Evolutionary conservation across 1,284 basidiomycete genomes (phyloP).

Genomic region (Sanguinoderma infundibulare): DNA sequence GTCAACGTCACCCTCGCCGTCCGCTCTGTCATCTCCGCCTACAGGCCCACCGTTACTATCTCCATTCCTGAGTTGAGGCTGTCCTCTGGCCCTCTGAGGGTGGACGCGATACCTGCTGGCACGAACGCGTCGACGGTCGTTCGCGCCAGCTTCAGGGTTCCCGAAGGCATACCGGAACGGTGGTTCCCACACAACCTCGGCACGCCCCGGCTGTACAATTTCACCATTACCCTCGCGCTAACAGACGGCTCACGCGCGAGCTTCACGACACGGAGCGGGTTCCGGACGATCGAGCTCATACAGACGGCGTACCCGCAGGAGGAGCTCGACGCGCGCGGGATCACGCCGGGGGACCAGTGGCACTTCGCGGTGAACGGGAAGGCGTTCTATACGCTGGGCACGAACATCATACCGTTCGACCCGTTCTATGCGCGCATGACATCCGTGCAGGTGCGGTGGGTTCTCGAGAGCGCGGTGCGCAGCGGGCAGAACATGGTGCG

Average conservation of each 20-base stretch:
- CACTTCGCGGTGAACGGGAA: conserved; percentile 63
- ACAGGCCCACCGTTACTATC: conserved; percentile 44
- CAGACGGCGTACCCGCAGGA: conserved; percentile 51
- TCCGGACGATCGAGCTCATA: conserved; percentile 58
- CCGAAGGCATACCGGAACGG: conserved; percentile 48
- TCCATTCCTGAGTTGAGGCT: conserved; percentile 52
- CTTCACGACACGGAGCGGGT: conserved; percentile 53
- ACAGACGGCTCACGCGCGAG: conserved; percentile 21
- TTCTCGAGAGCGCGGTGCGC: conserved; percentile 56
- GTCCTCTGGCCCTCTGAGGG: conserved; percentile 35
- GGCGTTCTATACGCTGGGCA: conserved; percentile 57
- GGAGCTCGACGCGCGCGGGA: conserved; percentile 49
- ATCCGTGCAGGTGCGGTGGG: conserved; percentile 56
- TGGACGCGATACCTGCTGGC: conserved; percentile 35
- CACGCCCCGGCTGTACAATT: conserved; percentile 56
- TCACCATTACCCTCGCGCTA: conserved; percentile 42
- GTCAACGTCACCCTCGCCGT: conserved; percentile 59
- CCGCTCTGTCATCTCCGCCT: conserved; percentile 44
- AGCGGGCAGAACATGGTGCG: conserved; percentile 66
- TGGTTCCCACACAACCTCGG: conserved; percentile 64
- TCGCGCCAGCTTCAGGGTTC: conserved; percentile 49
- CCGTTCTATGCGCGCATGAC: conserved; percentile 59
- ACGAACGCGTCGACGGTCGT: conserved; percentile 44
- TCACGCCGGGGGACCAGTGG: conserved; percentile 63
- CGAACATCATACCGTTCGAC: conserved; percentile 65